These are phyloP conservation scores for Venturia pyrina DNA, from an alignment of 2,329 filamentous ascomycete species.

Conservation along the genomic window DNA sequence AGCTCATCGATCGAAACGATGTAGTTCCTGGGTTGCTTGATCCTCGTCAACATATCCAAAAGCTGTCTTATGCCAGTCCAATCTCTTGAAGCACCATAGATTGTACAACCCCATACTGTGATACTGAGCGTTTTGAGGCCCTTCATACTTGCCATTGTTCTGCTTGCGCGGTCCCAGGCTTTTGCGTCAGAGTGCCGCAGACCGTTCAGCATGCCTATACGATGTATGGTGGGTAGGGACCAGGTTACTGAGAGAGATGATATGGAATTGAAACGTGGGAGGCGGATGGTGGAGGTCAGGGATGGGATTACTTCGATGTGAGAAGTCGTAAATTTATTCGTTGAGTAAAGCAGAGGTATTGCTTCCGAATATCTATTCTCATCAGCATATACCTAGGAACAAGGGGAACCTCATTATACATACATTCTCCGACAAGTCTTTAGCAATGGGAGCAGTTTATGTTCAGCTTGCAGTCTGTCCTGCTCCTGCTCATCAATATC, in stretches of 20 bases:
- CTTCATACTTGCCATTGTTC: slow-evolving; percentile 5
- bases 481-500: not conserved
- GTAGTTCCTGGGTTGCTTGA: not conserved
- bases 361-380: slow-evolving; percentile 10
- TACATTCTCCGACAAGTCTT: slow-evolving; percentile 9
- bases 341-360: slow-evolving; percentile 6
- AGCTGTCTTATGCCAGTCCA: slow-evolving; percentile 1
- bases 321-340: slow-evolving; percentile 5
- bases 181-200: not conserved
- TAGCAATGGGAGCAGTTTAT: slow-evolving; percentile 8
- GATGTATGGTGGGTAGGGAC: not conserved
- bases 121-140: slow-evolving; percentile 3
- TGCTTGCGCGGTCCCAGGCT: slow-evolving; percentile 6
- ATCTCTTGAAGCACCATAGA: not conserved
- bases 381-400: not conserved
- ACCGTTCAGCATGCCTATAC: slow-evolving; percentile 4
- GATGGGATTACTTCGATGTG: not conserved
- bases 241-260: not conserved
- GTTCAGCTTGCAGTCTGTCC: not conserved
- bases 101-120: not conserved
- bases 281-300: slow-evolving; percentile 8
- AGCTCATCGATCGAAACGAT: slow-evolving; percentile 2
- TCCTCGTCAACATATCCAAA: not conserved
- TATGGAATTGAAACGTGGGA: slow-evolving; percentile 10
- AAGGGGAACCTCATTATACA: not conserved